A percentile compares a stretch with the other conserved stretches of the same genome.
Evolutionary conservation across 2,329 filamentous ascomycete species (phyloP).

Genomic region (Ceratocystis cubensis): DNA sequence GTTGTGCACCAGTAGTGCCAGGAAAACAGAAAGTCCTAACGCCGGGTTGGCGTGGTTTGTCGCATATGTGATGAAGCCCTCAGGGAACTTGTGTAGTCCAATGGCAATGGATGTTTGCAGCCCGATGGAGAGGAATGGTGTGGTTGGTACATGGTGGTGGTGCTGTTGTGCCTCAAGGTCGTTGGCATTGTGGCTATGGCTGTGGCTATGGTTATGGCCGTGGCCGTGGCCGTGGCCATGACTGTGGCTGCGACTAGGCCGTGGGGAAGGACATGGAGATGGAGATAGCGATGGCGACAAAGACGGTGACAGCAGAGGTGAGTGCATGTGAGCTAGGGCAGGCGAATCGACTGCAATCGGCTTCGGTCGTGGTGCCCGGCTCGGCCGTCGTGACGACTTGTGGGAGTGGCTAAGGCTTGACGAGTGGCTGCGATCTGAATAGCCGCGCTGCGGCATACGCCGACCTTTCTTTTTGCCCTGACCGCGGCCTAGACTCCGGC

Average conservation of each 20-base stretch:
- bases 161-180: conserved; percentile 43
- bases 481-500: background rate
- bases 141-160: conserved; percentile 90
- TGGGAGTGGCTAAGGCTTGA: background rate
- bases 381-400: too few relatives aligned
- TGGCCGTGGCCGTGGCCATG: conserved; percentile 19
- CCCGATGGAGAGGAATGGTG: conserved; percentile 88
- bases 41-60: conserved; percentile 90
- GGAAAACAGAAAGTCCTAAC: conserved; percentile 82
- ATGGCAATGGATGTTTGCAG: conserved; percentile 93
- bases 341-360: background rate
- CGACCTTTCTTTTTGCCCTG: background rate
- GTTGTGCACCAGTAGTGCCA: conserved; percentile 95
- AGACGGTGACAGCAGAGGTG: background rate
- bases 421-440: conserved; percentile 1
- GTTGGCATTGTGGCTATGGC: conserved; percentile 23
- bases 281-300: background rate
- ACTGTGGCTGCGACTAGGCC: conserved; percentile 5
- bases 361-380: background rate
- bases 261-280: background rate
- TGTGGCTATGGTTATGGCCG: conserved; percentile 16
- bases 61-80: conserved; percentile 78
- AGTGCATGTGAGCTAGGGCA: background rate
- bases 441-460: background rate
- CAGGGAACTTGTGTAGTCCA: conserved; percentile 88